Evolutionary conservation across 305 asterid genomes (phyloP).

Genomic region (Caryopteris hybrid): DNA sequence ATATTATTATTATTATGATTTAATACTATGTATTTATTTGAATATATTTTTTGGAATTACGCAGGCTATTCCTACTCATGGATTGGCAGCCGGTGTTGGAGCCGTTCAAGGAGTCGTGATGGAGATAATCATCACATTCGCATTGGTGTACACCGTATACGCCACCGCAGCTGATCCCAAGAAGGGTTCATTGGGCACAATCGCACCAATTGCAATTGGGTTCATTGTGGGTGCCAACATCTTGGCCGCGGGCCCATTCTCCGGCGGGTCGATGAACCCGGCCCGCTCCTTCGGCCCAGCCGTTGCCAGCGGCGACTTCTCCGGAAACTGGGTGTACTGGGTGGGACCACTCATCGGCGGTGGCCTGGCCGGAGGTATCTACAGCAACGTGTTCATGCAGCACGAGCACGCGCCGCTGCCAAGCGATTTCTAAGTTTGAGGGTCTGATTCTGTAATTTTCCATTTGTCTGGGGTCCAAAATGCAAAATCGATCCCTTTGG

Average conservation of each 20-base stretch:
- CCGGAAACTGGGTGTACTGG: constrained; percentile 77
- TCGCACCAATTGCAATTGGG: constrained; percentile 88
- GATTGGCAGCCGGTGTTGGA: constrained; percentile 56
- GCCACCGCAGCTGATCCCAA: constrained; percentile 89
- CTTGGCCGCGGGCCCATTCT: constrained; percentile 86
- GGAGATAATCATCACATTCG: constrained; percentile 78
- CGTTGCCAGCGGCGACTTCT: constrained; percentile 51
- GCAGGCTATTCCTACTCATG: constrained; percentile 66
- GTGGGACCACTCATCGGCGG: constrained; percentile 86
- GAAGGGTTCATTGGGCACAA: constrained; percentile 69
- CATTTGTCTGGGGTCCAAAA: constrained; percentile 20
- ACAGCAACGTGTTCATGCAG: constrained; percentile 53
- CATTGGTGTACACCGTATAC: constrained; percentile 76
- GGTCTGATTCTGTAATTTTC: constrained; percentile 13
- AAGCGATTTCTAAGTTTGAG: constrained; percentile 33
- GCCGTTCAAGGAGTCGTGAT: constrained; percentile 57
- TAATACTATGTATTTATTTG: too few relatives aligned
- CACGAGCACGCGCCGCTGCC: constrained; percentile 55
- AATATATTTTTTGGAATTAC: too few relatives aligned
- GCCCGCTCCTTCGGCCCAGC: constrained; percentile 86
- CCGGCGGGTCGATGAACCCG: constrained; percentile 95
- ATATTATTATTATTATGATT: too few relatives aligned
- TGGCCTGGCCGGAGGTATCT: constrained; percentile 66
- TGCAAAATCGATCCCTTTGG: constrained; percentile 12
- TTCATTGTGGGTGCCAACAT: constrained; percentile 87